Base-by-base conservation (phyloP, 2,329 filamentous ascomycete genomes). In the Xylaria sp. region DNA sequence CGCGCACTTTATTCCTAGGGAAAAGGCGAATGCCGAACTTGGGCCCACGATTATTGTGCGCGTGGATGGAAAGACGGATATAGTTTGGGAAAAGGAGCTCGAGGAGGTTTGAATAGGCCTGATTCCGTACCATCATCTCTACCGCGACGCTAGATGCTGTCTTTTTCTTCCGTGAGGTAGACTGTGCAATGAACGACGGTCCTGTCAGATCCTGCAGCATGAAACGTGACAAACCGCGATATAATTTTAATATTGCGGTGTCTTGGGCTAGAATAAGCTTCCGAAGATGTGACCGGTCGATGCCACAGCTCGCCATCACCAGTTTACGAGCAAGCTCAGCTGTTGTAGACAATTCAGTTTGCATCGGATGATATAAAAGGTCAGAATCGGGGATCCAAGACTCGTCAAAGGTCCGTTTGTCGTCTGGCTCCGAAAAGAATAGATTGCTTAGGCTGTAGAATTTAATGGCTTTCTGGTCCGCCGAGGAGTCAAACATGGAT, bases 171-270 rank as follows among this genome's bases (percentile, higher is more conserved):
- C 76, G 71, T 14, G 58, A 66, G 12, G 45, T 72, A 17, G 73
- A 78, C 14, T 73, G 75, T 39, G 71, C 47, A 7, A 4, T 39
- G 12, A 39, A 27, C 6, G 53, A 50, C 76, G 76, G 2, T 78
- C 78, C 64, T 78, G 74, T 21, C 76, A 79, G 74, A 1, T 80
- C 78, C 63, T 80, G 74, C 30, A 79, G 72, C 77, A 79, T 90
- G 51, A 92, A 81, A 45, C 88, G 86, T 27, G 89, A 89, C 75
- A 89, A 91, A 53, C 86, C 83, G 63, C 85, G 83, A 75, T 92
- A 90, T 64, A 84, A 81, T 4, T 82, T 81, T 39, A 92, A 78
- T 27, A 73, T 69, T 69, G 75, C 64, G 69, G 77, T n/a, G 72
- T 79, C 73, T 72, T 74, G 76, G 27, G 73, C 70, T 51, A 77